A percentile compares a stretch with the other conserved stretches of the same genome.
phyloP scores from a whole-genome alignment of 176 grass and related monocot species.

The Musa acuminata region DNA sequence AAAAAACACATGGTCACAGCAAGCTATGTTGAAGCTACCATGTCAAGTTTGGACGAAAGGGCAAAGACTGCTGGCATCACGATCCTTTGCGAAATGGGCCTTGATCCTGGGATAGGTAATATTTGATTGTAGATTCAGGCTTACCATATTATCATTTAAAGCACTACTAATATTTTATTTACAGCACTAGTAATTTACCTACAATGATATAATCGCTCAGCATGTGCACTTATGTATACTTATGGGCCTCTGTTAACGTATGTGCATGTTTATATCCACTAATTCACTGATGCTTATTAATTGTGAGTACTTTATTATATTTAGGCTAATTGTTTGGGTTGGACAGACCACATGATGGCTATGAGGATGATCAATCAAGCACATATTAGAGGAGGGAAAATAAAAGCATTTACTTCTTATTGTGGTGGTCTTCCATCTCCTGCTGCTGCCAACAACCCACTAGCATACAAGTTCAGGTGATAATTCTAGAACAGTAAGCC shows the following conservation, averaged over 20 bases:
- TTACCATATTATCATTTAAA: background rate
- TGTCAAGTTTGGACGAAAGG: slow-evolving; percentile 64
- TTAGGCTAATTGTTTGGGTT: slow-evolving; percentile 1
- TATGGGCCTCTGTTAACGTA: too few relatives aligned
- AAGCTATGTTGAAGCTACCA: slow-evolving; percentile 87
- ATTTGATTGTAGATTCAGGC: background rate
- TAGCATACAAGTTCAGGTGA: slow-evolving; percentile 95
- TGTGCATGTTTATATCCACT: background rate
- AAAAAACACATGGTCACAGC: slow-evolving; percentile 97
- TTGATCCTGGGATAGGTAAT: slow-evolving; percentile 96
- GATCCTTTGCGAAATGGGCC: slow-evolving; percentile 95
- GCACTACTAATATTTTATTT: too few relatives aligned
- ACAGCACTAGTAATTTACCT: too few relatives aligned
- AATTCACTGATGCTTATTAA: background rate
- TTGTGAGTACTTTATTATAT: background rate
- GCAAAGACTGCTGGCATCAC: slow-evolving; percentile 62
- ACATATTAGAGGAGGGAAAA: slow-evolving; percentile 49
- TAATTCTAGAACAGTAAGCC: background rate
- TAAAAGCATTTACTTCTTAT: slow-evolving; percentile 87
- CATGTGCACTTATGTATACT: too few relatives aligned
- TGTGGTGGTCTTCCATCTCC: slow-evolving; percentile 96
- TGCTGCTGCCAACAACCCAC: slow-evolving; percentile 82
- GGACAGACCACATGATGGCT: slow-evolving; percentile 86
- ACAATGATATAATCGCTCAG: too few relatives aligned
- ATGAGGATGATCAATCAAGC: slow-evolving; percentile 98